Evolutionary conservation across 768 basidiomycete genomes (phyloP).

Genomic region (Leccinum ochraceum): DNA sequence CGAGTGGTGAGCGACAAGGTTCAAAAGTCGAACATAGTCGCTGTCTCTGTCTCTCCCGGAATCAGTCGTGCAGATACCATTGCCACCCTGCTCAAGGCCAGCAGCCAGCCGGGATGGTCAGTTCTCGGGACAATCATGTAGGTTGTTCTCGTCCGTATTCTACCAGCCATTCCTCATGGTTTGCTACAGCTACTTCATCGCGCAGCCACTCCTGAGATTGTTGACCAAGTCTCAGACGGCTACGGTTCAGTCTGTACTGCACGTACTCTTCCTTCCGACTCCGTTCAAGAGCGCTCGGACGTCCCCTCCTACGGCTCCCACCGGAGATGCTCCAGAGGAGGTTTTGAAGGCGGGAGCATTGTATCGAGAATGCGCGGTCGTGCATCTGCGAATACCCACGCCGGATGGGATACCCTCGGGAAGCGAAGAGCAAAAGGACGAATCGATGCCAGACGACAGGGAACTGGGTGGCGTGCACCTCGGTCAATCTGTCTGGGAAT

Average conservation of each 20-base stretch:
- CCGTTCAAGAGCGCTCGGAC: slow-evolving; percentile 60
- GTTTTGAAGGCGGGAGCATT: slow-evolving; percentile 76
- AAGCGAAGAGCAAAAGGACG: slow-evolving; percentile 34
- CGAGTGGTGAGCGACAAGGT: slow-evolving; percentile 41
- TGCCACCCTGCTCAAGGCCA: slow-evolving; percentile 40
- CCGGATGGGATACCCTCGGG: slow-evolving; percentile 21
- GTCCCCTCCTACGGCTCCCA: slow-evolving; percentile 6
- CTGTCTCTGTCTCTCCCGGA: slow-evolving; percentile 74
- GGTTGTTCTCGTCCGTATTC: slow-evolving; percentile 18
- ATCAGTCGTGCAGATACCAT: slow-evolving; percentile 72
- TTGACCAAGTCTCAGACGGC: slow-evolving; percentile 66
- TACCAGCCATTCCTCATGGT: slow-evolving; percentile 3
- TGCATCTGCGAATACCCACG: slow-evolving; percentile 43
- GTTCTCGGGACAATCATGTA: slow-evolving; percentile 51
- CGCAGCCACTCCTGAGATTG: slow-evolving; percentile 67
- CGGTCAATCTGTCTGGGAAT: slow-evolving; percentile 76
- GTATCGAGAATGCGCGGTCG: slow-evolving; percentile 75
- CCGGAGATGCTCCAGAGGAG: slow-evolving; percentile 46
- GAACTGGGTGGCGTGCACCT: slow-evolving; percentile 71
- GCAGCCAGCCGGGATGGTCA: slow-evolving; percentile 38
- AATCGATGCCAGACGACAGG: slow-evolving; percentile 55
- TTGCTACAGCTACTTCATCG: slow-evolving; percentile 56
- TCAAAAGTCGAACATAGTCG: slow-evolving; percentile 74
- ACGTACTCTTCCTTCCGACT: slow-evolving; percentile 79
- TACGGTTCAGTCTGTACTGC: slow-evolving; percentile 75